These are phyloP conservation scores for Truncatella angustata DNA, from an alignment of 2,329 filamentous ascomycete genomes.

Conservation along the genomic window DNA sequence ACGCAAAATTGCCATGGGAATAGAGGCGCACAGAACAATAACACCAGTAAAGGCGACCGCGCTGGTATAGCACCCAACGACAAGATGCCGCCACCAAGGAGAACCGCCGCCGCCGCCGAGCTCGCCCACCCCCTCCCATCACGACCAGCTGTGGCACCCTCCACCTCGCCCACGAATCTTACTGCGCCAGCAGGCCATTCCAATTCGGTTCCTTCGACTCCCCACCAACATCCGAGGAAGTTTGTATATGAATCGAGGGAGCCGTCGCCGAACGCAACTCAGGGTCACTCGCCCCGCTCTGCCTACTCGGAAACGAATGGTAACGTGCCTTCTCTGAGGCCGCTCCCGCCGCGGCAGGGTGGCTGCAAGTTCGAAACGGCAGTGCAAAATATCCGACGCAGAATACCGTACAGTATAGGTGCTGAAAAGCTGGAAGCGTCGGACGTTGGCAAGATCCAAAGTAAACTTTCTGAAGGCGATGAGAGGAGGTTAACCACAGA, in stretches of 20 bases:
- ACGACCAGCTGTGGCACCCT: conserved; percentile 21
- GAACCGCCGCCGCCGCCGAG: conserved; percentile 2
- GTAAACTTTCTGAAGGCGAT: conserved; percentile 67
- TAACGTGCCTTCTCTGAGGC: conserved; percentile 65
- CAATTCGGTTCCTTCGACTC: conserved; percentile 89
- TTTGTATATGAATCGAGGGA: conserved; percentile 75
- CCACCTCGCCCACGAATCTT: conserved; percentile 45
- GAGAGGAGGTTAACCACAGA: conserved; percentile 75
- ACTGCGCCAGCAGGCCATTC: conserved; percentile 60
- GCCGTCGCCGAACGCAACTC: conserved; percentile 75
- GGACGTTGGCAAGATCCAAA: conserved; percentile 70
- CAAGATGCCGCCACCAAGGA: conserved; percentile 34
- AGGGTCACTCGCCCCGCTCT: conserved; percentile 83
- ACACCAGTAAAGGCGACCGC: conserved; percentile 58
- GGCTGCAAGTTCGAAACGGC: conserved; percentile 89
- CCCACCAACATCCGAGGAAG: conserved; percentile 82
- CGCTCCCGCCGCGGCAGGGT: conserved; percentile 56
- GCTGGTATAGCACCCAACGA: conserved; percentile 62
- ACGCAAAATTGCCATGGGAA: conserved; percentile 63
- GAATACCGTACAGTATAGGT: conserved; percentile 92
- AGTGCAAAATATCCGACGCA: conserved; percentile 74
- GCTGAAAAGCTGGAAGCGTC: conserved; percentile 72
- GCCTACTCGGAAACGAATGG: conserved; percentile 87
- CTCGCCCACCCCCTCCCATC: conserved; percentile 12
- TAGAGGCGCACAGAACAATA: conserved; percentile 49